These are phyloP conservation scores for Fusarium nisikadoi DNA, from an alignment of 2,329 filamentous ascomycete genomes.

Conservation along the genomic window DNA sequence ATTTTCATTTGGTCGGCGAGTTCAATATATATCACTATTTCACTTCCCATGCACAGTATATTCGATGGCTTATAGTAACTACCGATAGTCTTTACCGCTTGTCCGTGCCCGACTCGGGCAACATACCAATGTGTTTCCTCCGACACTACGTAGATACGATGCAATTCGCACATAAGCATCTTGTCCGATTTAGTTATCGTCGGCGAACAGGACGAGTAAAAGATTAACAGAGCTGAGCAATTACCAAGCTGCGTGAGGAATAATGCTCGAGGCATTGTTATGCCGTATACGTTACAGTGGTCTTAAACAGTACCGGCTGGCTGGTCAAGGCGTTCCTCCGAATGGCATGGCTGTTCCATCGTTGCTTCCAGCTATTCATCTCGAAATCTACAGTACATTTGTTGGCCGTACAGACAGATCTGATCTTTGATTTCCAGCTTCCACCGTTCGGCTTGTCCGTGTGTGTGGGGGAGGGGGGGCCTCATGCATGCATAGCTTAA, in stretches of 20 bases:
- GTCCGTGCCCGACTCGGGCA: background rate
- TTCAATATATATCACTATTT: background rate
- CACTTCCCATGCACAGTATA: background rate
- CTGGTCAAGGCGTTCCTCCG: conserved; percentile 2
- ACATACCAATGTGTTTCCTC: background rate
- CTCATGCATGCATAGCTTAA: background rate
- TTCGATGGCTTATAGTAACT: background rate
- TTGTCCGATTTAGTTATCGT: background rate
- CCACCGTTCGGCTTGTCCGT: conserved; percentile 41
- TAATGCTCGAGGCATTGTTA: background rate
- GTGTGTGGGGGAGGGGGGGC: conserved; percentile 6
- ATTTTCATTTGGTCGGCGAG: too few relatives aligned
- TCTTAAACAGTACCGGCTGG: background rate
- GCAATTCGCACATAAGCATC: background rate
- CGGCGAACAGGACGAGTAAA: background rate
- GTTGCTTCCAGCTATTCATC: conserved; percentile 11
- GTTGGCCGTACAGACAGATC: background rate
- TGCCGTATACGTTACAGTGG: conserved; percentile 29
- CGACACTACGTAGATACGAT: background rate
- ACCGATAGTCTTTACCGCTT: background rate
- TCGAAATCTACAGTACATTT: background rate
- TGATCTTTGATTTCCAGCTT: conserved; percentile 26
- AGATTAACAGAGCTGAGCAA: background rate
- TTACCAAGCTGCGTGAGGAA: background rate
- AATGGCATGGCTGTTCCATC: conserved; percentile 2